Conservation (phyloP, 1,284 basidiomycete species). For the Rhodotorula sp. region DNA sequence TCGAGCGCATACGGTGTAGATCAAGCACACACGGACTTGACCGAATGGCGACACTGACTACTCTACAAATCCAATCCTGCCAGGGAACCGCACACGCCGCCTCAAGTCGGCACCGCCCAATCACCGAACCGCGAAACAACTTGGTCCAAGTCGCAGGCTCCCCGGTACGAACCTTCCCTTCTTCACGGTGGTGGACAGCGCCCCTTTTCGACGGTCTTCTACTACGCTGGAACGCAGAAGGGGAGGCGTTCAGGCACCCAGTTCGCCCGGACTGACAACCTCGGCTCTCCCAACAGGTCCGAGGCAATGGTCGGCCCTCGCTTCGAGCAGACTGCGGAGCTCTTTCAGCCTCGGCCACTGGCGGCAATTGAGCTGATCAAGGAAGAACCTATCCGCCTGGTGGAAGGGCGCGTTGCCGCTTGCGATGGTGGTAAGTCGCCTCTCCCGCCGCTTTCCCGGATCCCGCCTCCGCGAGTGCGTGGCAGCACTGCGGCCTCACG, state of each 20-base stretch:
- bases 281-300: slow-evolving; percentile 15
- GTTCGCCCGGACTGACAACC: neutral
- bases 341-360: slow-evolving; percentile 81
- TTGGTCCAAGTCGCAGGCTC: slow-evolving; percentile 30
- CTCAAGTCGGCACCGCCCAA: slow-evolving; percentile 23
- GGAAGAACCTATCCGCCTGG: slow-evolving; percentile 78
- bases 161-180: slow-evolving; percentile 17
- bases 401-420: slow-evolving; percentile 74
- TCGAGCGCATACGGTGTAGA: too few relatives aligned
- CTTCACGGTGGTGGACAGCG: neutral
- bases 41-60: neutral
- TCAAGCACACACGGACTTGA: too few relatives aligned
- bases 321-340: slow-evolving; percentile 86
- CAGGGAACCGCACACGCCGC: slow-evolving; percentile 39
- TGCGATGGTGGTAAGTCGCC: slow-evolving; percentile 85
- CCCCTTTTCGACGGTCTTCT: too few relatives aligned
- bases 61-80: neutral
- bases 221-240: too few relatives aligned
- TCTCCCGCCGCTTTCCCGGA: neutral
- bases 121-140: slow-evolving; percentile 34
- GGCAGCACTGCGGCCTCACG: neutral
- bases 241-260: too few relatives aligned
- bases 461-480: too few relatives aligned
- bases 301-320: slow-evolving; percentile 61
- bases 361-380: slow-evolving; percentile 87